phyloP scores from a whole-genome alignment of 768 basidiomycete genomes.

The Pulveroboletus sp. region DNA sequence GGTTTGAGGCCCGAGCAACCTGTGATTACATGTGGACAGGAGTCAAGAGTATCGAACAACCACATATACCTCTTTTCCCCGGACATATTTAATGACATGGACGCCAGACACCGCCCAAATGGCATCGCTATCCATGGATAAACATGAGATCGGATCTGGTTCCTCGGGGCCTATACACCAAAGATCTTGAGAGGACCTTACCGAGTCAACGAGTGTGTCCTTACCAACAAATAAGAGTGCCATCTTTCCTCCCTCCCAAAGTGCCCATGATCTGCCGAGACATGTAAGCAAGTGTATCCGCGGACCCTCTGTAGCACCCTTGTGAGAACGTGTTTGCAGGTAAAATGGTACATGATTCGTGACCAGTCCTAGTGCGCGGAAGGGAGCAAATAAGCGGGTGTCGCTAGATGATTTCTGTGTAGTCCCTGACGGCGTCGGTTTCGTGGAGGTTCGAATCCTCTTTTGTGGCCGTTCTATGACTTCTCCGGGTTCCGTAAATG shows the following conservation, averaged over 20 bases:
- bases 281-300: conserved; percentile 82
- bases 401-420: conserved; percentile 11
- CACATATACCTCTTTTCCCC: conserved; percentile 77
- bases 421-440: conserved; percentile 1
- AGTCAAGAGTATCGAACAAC: not conserved
- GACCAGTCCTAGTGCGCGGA: conserved; percentile 91
- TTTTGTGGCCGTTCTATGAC: conserved; percentile 24
- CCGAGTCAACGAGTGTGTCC: conserved; percentile 23
- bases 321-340: conserved; percentile 78
- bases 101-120: conserved; percentile 78
- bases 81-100: conserved; percentile 68
- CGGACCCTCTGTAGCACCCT: conserved; percentile 81
- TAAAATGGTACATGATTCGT: conserved; percentile 89
- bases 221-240: conserved; percentile 86
- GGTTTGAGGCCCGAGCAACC: conserved; percentile 61
- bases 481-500: conserved; percentile 12
- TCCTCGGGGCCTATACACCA: conserved; percentile 70
- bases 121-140: conserved; percentile 81
- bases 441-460: conserved; percentile 14
- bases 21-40: conserved; percentile 6
- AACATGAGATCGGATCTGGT: conserved; percentile 62
- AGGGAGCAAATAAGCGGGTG: conserved; percentile 78
- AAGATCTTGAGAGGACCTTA: conserved; percentile 2
- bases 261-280: conserved; percentile 84
- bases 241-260: conserved; percentile 97